phyloP scores from a whole-genome alignment of 2,329 filamentous ascomycete genomes.

The Beauveria australis region DNA sequence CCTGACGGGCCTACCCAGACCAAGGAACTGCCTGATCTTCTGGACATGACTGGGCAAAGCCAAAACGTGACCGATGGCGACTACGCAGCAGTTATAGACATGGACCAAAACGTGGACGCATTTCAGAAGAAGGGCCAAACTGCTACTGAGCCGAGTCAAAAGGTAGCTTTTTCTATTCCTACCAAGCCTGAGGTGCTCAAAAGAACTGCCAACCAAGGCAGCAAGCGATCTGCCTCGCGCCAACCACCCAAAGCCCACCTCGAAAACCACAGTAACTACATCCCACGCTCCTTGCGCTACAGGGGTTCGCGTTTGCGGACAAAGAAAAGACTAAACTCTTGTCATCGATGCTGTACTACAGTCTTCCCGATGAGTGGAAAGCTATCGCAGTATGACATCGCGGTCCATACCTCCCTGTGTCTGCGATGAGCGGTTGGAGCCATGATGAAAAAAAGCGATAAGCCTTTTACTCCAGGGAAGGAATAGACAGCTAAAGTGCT shows the following conservation, averaged over 20 bases:
- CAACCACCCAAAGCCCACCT: conserved; percentile 18
- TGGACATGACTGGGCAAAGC: conserved; percentile 8
- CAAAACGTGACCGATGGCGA: conserved; percentile 17
- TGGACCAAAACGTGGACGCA: conserved; percentile 20
- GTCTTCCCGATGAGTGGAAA: too few relatives aligned
- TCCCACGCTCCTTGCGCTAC: too few relatives aligned
- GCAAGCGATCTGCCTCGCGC: conserved; percentile 27
- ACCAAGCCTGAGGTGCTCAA: conserved; percentile 22
- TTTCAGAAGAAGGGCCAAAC: conserved; percentile 18
- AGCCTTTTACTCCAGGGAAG: too few relatives aligned
- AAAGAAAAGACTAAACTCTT: too few relatives aligned
- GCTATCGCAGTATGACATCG: too few relatives aligned
- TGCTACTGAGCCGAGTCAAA: conserved; percentile 25
- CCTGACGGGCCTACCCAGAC: conserved; percentile 25
- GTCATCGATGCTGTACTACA: too few relatives aligned
- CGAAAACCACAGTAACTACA: conserved; percentile 21
- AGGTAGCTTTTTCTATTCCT: conserved; percentile 35
- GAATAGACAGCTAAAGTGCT: too few relatives aligned
- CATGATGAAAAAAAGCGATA: too few relatives aligned
- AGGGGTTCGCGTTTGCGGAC: too few relatives aligned
- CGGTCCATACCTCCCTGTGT: too few relatives aligned
- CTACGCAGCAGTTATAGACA: conserved; percentile 22
- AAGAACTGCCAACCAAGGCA: conserved; percentile 31
- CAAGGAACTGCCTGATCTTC: conserved; percentile 19
- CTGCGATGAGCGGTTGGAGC: too few relatives aligned